Evolutionary conservation across 345 rosid species (phyloP), one percentile per base, ranked within the genome.

Genomic region (Pistacia integerrima): DNA sequence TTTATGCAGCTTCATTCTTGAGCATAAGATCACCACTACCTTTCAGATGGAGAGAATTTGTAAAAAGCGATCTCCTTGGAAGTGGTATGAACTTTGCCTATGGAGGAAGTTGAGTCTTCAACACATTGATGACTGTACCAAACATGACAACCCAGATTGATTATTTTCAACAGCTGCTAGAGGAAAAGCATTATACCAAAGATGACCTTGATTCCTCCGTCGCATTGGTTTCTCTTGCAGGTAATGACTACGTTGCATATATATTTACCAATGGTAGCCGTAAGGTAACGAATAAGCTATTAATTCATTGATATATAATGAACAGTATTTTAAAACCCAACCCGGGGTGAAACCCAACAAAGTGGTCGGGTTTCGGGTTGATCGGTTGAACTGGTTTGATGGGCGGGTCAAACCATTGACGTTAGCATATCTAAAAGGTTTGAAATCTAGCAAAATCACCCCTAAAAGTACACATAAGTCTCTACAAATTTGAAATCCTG

Each of bases 101-200:
- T 13, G 92, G 90, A 8, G 90, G 92, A 30, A 85, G 87, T 0
- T 88, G 88, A 16, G 86, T 86, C 8, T 81, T 86, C 54, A 63
- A 82, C 60, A 83, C 90, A 25, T 20, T 74, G 76, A 76, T 64
- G 54, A 69, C 73, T 9, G 79, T 75, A 38, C 90, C 89, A 8
- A 89, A 87, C 85, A 67, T 87, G 86, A 82, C 86, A 0, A 60
- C 70, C 75, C 93, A 89, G 65, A 82, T 89, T 70, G 64, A 74
- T 55, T 73, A 22, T 54, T 82, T 87, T 16, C 81, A 86, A 64
- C 73, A 67, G 18, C 64, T 81, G 18, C 64, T 83, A 44, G 54
- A 77, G 35, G 17, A 78, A 25, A 74, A 75, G 7, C 69, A 80
- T 33, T 86, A 72, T 68, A 72, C 63, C 3, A 36, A 79, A 61